phyloP scores from a whole-genome alignment of 2,329 filamentous ascomycete genomes.

The Dactylonectria macrodidyma region DNA sequence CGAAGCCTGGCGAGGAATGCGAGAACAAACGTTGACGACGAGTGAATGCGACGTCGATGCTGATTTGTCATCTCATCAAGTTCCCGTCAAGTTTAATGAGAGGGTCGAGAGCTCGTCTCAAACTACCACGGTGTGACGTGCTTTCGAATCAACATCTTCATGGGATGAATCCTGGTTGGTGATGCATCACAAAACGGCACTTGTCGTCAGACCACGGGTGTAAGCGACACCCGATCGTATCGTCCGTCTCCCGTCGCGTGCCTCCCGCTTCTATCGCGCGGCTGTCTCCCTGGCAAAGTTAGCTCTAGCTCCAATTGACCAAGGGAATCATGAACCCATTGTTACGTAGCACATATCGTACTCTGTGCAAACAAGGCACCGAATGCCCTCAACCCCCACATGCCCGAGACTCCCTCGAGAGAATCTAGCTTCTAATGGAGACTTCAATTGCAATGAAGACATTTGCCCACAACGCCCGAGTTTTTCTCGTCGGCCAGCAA shows the following conservation, averaged over 20 bases:
- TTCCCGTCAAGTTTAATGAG: slow-evolving; percentile 16
- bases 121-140: neutral
- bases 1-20: neutral
- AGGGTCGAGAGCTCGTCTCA: neutral
- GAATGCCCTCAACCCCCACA: neutral
- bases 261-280: neutral
- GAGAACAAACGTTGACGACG: neutral
- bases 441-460: too few relatives aligned
- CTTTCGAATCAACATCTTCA: slow-evolving; percentile 7
- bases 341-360: neutral
- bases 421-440: neutral
- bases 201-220: slow-evolving; percentile 8
- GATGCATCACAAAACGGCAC: slow-evolving; percentile 20
- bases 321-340: slow-evolving; percentile 5
- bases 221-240: slow-evolving; percentile 22
- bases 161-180: slow-evolving; percentile 12
- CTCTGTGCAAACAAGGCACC: neutral
- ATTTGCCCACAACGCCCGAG: neutral
- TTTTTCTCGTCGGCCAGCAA: slow-evolving; percentile 17
- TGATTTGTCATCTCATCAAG: neutral
- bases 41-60: neutral
- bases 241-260: slow-evolving; percentile 18
- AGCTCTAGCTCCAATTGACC: too few relatives aligned
- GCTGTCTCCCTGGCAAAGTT: neutral
- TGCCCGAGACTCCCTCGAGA: neutral